Conservation (phyloP, 1,284 basidiomycete genomes). For the Stygiomarasmius scandens region DNA sequence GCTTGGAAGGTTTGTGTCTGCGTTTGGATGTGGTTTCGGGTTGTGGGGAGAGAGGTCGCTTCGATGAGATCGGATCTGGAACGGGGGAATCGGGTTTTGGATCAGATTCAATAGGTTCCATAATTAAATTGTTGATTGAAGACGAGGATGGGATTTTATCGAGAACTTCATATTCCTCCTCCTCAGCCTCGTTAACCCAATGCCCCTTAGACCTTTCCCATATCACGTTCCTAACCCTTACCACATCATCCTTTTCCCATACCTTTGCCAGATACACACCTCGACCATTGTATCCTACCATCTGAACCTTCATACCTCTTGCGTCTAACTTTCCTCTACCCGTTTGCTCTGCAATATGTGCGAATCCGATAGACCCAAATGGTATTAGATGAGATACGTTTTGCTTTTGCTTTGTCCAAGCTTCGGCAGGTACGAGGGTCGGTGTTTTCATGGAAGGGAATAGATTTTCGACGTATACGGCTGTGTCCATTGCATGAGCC, state of each 20-base stretch:
- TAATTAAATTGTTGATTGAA: no score
- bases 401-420: background rate
- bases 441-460: background rate
- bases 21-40: background rate
- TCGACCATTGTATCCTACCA: conserved; percentile 2
- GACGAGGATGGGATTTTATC: no score
- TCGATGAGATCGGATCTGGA: background rate
- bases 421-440: background rate
- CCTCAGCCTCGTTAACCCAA: background rate
- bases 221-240: background rate
- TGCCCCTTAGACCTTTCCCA: background rate
- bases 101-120: background rate
- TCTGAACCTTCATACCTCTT: background rate
- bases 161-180: background rate
- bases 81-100: background rate
- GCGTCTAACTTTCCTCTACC: background rate
- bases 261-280: background rate
- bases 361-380: background rate
- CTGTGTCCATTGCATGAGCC: background rate
- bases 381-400: background rate
- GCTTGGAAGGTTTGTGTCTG: background rate
- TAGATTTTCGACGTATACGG: background rate
- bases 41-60: background rate
- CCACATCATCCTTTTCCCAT: background rate
- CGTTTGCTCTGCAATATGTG: background rate